Base-by-base conservation (phyloP, 2,329 filamentous ascomycete genomes). In the Bipolaris bicolor region DNA sequence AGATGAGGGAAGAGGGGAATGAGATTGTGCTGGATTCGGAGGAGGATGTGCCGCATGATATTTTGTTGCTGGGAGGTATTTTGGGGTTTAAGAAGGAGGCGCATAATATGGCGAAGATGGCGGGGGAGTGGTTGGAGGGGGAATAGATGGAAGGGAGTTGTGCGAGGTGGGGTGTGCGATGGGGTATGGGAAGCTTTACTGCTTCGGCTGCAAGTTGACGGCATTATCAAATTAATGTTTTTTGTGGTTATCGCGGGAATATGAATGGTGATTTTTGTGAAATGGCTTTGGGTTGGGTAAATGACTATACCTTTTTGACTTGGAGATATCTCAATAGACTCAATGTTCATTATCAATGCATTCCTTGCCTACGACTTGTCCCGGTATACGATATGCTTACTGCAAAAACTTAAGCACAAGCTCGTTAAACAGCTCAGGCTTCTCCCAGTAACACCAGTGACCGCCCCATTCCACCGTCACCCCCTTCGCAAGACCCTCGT, bases 31-130 rank as follows among this genome's bases (percentile, higher is more conserved):
- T 80, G 11, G 72, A 80, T 60, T 68, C 79, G 3, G 78, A 80
- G 62, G 61, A 76, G 46, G 58, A 68, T 9, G 78, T 74, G 3
- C 76, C 77, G 18, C 82, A 84, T 63, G 83, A 84, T 67, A 78
- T 82, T 6, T 56, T 82, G 16, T 48, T 80, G 1, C 2, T 79
- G 1, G 81, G 78, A 0, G 57, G 71, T 16, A 15, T 74, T 1
- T 20, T 81, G 2, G 82, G 81, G 0, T 84, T 81, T 57, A 65
- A 77, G 47, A 69, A 77, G 41, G 75, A 77, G 64, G 76, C 71
- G 22, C 54, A 22, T n/a, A 57, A 61, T 34, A 69, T 63, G 49
- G 74, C 71, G 10, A 72, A 74, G 71, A 69, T 72, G 57, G 78
- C 76, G 5, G 77, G 76, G 2, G 72, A 75, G 52, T 80, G 74